Evolutionary conservation across 208 protist species (phyloP).

Genomic region (Sergeia podlipaevii): DNA sequence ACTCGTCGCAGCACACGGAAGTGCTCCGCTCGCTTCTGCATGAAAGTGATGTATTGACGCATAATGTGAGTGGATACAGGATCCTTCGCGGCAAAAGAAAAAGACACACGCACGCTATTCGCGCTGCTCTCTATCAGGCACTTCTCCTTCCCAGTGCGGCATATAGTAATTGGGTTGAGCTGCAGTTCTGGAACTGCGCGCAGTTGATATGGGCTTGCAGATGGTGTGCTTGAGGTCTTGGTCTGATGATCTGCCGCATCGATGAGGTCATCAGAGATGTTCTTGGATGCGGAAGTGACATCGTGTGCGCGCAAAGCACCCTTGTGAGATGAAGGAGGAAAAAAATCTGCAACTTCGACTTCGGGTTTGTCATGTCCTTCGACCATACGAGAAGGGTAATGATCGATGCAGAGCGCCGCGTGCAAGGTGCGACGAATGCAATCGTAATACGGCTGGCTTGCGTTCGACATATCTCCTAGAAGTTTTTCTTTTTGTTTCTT

Average conservation of each 20-base stretch:
- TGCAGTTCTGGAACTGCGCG: slow-evolving; percentile 73
- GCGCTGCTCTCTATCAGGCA: slow-evolving; percentile 93
- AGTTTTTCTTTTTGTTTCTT: slow-evolving; percentile 2
- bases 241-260: neutral
- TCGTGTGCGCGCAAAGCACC: neutral
- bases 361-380: slow-evolving; percentile 99
- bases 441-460: slow-evolving; percentile 89
- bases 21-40: slow-evolving; percentile 93
- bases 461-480: slow-evolving; percentile 8
- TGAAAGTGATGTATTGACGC: slow-evolving; percentile 93
- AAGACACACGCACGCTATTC: slow-evolving; percentile 96
- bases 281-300: neutral
- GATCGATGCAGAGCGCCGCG: slow-evolving; percentile 95
- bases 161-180: slow-evolving; percentile 79
- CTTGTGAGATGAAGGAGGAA: too few species aligned
- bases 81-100: slow-evolving; percentile 92
- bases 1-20: slow-evolving; percentile 95
- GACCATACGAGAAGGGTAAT: slow-evolving; percentile 95
- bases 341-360: slow-evolving; percentile 83
- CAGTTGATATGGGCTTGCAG: slow-evolving; percentile 4
- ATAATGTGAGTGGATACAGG: slow-evolving; percentile 93
- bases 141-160: slow-evolving; percentile 71
- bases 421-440: slow-evolving; percentile 91
- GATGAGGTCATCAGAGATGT: too few species aligned
- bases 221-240: neutral